Evolutionary conservation across 768 basidiomycete genomes (phyloP).

Genomic region (Mycena vitilis): DNA sequence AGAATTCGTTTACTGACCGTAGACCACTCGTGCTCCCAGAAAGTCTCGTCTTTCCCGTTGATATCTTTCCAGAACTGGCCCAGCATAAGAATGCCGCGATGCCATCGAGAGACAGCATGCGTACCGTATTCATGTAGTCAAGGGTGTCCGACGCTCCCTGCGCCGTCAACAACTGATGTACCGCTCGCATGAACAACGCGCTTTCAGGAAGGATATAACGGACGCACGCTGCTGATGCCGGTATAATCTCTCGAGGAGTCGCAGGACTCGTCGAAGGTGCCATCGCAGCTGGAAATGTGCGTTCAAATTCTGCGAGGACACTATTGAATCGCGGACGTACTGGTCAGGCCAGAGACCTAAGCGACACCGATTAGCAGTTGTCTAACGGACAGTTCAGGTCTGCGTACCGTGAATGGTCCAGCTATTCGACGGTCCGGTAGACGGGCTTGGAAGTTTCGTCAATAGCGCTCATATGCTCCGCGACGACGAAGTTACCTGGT

Average conservation of each 20-base stretch:
- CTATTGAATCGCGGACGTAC: slow-evolving; percentile 45
- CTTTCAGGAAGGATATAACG: neutral
- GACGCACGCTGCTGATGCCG: slow-evolving; percentile 53
- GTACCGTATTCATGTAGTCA: slow-evolving; percentile 64
- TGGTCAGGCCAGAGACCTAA: slow-evolving; percentile 76
- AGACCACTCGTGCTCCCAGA: slow-evolving; percentile 85
- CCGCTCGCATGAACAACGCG: slow-evolving; percentile 6
- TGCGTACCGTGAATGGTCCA: slow-evolving; percentile 82
- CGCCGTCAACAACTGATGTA: slow-evolving; percentile 62
- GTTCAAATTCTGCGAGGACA: neutral
- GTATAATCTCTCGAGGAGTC: slow-evolving; percentile 61
- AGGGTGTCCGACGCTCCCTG: slow-evolving; percentile 71
- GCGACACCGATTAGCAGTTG: slow-evolving; percentile 16
- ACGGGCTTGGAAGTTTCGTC: slow-evolving; percentile 42
- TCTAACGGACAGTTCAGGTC: neutral
- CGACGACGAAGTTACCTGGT: slow-evolving; percentile 47
- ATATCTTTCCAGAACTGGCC: slow-evolving; percentile 70
- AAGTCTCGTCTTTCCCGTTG: slow-evolving; percentile 67
- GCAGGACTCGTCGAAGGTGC: slow-evolving; percentile 56
- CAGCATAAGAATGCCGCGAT: neutral
- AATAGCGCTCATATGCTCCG: neutral
- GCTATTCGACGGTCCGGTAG: slow-evolving; percentile 70
- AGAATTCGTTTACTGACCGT: slow-evolving; percentile 44
- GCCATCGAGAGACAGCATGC: neutral
- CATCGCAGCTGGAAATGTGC: slow-evolving; percentile 63